phyloP scores from a whole-genome alignment of 225 moss, liverwort and hornwort species.

The Climacium dendroides region DNA sequence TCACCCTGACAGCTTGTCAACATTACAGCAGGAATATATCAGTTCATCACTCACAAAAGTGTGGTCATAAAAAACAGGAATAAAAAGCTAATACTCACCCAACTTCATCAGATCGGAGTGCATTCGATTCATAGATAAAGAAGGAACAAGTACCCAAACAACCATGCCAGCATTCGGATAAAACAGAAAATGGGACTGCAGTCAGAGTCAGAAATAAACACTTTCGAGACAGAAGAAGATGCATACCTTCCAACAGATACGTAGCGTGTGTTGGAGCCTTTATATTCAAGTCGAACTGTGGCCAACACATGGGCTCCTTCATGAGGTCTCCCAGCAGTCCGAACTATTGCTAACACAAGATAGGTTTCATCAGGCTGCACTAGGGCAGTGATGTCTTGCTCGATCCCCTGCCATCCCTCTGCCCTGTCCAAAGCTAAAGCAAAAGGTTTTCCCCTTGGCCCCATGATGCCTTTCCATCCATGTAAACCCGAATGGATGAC shows the following conservation, averaged over 20 bases:
- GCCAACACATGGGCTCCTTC: constrained; percentile 36
- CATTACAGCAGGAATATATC: background rate
- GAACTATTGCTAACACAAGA: constrained; percentile 20
- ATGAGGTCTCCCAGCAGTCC: constrained; percentile 31
- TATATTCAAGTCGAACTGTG: constrained; percentile 36
- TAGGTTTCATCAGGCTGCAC: constrained; percentile 33
- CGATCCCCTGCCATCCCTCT: constrained; percentile 44
- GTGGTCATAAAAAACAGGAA: background rate
- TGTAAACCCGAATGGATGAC: constrained; percentile 19
- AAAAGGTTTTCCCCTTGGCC: constrained; percentile 28
- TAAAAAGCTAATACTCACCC: background rate
- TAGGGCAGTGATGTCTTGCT: constrained; percentile 35
- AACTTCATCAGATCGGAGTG: background rate
- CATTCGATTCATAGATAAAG: background rate
- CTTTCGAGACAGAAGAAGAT: background rate
- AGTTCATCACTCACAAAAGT: background rate
- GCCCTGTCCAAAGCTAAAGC: constrained; percentile 39
- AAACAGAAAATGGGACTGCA: background rate
- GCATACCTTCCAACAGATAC: constrained; percentile 35
- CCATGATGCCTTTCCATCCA: constrained; percentile 41
- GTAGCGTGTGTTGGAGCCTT: constrained; percentile 15
- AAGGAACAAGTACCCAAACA: background rate
- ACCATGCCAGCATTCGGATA: background rate
- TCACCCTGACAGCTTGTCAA: constrained; percentile 26
- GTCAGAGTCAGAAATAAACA: background rate